phyloP scores from a whole-genome alignment of 2,329 filamentous ascomycete genomes.

The Penicillium sp. region DNA sequence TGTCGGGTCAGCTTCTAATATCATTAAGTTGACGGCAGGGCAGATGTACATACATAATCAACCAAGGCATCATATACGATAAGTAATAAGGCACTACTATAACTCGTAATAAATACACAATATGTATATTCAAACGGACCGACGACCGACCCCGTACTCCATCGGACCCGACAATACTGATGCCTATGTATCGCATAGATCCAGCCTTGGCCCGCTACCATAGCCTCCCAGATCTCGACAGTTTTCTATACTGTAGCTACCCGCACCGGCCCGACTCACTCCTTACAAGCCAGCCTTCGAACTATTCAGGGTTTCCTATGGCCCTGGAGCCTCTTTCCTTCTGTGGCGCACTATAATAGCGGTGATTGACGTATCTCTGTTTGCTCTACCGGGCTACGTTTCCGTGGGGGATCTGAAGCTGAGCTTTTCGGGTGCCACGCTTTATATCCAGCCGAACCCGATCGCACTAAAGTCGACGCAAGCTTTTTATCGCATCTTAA shows the following conservation, averaged over 20 bases:
- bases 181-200: conserved; percentile 1
- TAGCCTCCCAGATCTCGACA: neutral
- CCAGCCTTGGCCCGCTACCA: neutral
- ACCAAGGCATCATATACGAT: neutral
- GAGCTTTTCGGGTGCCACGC: neutral
- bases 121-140: neutral
- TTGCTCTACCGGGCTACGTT: neutral
- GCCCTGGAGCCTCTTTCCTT: conserved; percentile 1
- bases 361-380: conserved; percentile 1
- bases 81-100: neutral
- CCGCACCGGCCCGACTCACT: neutral
- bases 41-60: too few species aligned
- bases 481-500: neutral
- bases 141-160: neutral
- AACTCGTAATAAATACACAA: neutral
- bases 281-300: neutral
- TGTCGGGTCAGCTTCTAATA: too few species aligned
- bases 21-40: neutral
- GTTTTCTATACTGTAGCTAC: neutral
- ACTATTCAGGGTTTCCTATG: conserved; percentile 1
- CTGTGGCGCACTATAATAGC: conserved; percentile 9
- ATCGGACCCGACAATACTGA: neutral
- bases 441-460: neutral
- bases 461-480: neutral
- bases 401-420: neutral